Evolutionary conservation across 1,284 basidiomycete species (phyloP), one percentile per base, ranked within the genome.

Genomic region (Pisolithus thermaeus): DNA sequence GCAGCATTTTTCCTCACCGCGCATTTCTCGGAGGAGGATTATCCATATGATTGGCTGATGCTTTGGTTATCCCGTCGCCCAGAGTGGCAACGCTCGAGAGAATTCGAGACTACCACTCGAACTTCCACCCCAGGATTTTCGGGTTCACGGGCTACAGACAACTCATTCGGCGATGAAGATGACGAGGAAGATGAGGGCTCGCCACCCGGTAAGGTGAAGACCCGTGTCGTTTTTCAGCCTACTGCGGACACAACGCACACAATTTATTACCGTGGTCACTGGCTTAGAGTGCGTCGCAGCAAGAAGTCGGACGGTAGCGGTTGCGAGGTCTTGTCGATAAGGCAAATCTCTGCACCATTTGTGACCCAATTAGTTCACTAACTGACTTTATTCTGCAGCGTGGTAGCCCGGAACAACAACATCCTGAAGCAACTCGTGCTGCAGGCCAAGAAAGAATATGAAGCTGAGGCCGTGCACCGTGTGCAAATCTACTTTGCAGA

Each of bases 401-500:
- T 90, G 55, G 84, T 90, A 38, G 88, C 87, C 8, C 79, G 88
- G 36, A 84, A 76, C 57, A 90, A 90, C 70, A 77, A 79, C 41
- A 84, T 90, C 60, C 77, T 90, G 59, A 90, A 90, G 69, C 85
- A 89, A 68, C 83, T 90, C 53, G 87, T 90, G 38, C 78, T 90
- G n/a, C 84, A 89, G 61, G 87, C 87, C n/a, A 90, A 90, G 73
- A 80, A 79, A 61, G 86, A 88, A 62, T 90, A 90, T 61, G 88
- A 90, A 67, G 86, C 86, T 0, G 87, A 90, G 62, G 81, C 86
- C 37, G 79, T 90, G 36, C 87, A 90, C 62, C 79, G 87, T 43
- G 87, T 90, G 57, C 86, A 90, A 65, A 89, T 90, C 36, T 90
- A 89, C 64, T 89, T 90, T 63, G 88, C 88, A 12, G 87, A 89